Percentiles rank a stretch among this genome's conserved stretches.
Conservation (phyloP, 345 rosid species). For the Xanthoceras sorbifolium region DNA sequence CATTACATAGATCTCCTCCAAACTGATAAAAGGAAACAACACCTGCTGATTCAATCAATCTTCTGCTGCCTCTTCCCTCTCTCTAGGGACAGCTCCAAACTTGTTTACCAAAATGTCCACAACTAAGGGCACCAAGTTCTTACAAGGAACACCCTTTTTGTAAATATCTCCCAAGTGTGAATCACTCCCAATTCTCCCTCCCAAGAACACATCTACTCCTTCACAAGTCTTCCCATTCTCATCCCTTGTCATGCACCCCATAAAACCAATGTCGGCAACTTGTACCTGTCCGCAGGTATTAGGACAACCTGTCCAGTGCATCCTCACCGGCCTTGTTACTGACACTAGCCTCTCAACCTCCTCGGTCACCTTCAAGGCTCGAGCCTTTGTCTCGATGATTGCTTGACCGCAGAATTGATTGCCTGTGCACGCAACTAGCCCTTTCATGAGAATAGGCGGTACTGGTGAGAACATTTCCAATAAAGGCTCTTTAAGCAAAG, state of each 20-base stretch:
- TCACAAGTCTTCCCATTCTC: conserved; percentile 72
- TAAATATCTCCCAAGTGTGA: conserved; percentile 78
- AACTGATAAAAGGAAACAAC: not conserved
- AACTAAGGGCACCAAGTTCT: conserved; percentile 79
- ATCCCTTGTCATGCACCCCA: conserved; percentile 92
- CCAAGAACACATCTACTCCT: conserved; percentile 81
- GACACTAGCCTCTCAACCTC: conserved; percentile 81
- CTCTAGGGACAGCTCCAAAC: conserved; percentile 87
- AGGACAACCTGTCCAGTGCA: conserved; percentile 99
- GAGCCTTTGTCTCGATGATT: conserved; percentile 87
- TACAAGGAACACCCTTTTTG: conserved; percentile 83
- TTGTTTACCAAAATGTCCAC: conserved; percentile 69
- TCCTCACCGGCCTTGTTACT: conserved; percentile 61
- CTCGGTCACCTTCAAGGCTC: conserved; percentile 83
- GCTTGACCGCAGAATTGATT: conserved; percentile 94
- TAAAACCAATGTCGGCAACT: conserved; percentile 93
- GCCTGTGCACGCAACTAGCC: conserved; percentile 91
- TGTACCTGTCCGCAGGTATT: conserved; percentile 89
- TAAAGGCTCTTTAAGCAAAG: conserved; percentile 66
- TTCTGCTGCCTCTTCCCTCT: conserved; percentile 70
- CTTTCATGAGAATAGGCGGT: conserved; percentile 84
- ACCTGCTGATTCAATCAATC: too few relatives aligned
- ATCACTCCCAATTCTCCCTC: conserved; percentile 87
- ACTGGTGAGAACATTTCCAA: conserved; percentile 64
- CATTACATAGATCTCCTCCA: not conserved